phyloP scores from a whole-genome alignment of 345 rosid genomes.

The rapeseed (Brassica napus) region DNA sequence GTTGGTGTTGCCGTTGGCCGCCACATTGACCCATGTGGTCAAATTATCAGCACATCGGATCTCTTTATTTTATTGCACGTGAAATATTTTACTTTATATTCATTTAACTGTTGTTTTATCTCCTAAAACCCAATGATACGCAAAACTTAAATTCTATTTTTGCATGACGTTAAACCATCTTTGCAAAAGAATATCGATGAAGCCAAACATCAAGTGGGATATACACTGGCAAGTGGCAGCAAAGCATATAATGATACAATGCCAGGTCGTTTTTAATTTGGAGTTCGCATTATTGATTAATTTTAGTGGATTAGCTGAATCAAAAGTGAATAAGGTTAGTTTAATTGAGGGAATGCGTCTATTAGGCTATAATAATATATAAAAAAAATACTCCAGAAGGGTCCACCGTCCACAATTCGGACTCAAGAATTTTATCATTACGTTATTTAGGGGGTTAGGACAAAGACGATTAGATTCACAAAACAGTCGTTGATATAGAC shows the following conservation, averaged over 20 bases:
- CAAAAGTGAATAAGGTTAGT: background rate
- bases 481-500: background rate
- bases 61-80: slow-evolving; percentile 21
- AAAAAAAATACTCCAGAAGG: background rate
- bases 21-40: slow-evolving; percentile 39
- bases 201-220: slow-evolving; percentile 17
- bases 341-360: slow-evolving; percentile 8
- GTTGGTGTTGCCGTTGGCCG: slow-evolving; percentile 30
- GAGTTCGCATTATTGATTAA: background rate
- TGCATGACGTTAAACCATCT: background rate
- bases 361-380: background rate
- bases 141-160: background rate
- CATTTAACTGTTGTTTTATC: background rate
- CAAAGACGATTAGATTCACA: background rate
- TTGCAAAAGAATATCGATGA: background rate
- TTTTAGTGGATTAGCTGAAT: slow-evolving; percentile 21
- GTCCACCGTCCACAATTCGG: slow-evolving; percentile 2
- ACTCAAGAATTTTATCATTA: background rate
- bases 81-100: background rate
- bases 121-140: background rate
- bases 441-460: background rate
- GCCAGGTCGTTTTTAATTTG: background rate
- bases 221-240: slow-evolving; percentile 2
- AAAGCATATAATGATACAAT: background rate
- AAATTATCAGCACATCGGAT: slow-evolving; percentile 10